phyloP scores from a whole-genome alignment of 345 rosid genomes.

The Salix exigua region DNA sequence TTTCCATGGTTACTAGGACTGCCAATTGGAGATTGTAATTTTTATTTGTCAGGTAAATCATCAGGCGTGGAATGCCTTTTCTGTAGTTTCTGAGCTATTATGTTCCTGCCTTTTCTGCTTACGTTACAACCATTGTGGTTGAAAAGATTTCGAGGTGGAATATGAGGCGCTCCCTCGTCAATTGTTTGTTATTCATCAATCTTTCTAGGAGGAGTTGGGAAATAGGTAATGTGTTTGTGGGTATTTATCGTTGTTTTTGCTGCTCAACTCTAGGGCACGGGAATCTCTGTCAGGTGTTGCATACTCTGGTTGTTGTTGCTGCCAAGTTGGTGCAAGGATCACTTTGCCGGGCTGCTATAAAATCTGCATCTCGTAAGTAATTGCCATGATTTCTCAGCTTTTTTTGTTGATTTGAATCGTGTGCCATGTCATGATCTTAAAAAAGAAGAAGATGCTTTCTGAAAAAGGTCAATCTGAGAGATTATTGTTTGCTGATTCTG shows the following conservation, averaged over 20 bases:
- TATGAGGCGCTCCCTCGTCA: background rate
- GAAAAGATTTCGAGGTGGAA: background rate
- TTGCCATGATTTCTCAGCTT: background rate
- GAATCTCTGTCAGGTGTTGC: conserved; percentile 64
- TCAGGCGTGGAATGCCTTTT: conserved; percentile 50
- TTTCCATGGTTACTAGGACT: background rate
- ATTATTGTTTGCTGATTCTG: background rate
- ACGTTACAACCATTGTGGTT: background rate
- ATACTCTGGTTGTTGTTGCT: conserved; percentile 42
- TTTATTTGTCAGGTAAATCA: conserved; percentile 48
- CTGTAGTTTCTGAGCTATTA: conserved; percentile 49
- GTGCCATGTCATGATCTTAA: background rate
- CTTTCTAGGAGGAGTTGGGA: background rate
- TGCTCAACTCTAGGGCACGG: conserved; percentile 57
- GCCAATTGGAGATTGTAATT: background rate
- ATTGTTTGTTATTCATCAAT: background rate
- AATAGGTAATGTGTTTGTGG: background rate
- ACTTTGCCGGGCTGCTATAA: conserved; percentile 60
- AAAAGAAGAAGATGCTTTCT: background rate
- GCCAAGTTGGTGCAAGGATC: conserved; percentile 62
- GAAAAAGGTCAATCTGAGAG: background rate
- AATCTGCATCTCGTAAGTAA: conserved; percentile 68
- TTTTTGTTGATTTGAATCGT: background rate
- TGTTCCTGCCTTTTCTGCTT: conserved; percentile 40
- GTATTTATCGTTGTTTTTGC: conserved; percentile 2